Base-by-base conservation (phyloP, 768 basidiomycete species). In the Suillus brevipes region DNA sequence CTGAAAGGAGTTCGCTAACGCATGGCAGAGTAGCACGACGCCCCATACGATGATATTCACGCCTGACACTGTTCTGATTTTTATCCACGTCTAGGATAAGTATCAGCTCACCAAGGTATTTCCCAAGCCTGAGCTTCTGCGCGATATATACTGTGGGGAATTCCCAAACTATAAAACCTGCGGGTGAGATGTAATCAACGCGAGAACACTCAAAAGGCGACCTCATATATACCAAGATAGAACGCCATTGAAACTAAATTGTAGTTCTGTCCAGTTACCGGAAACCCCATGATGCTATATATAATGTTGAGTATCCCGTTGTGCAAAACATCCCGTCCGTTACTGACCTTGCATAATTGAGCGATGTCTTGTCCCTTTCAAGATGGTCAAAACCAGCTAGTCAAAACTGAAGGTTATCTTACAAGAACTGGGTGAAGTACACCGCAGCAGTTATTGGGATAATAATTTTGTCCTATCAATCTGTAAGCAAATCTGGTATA, bases 211-310 rank as follows among this genome's bases (percentile, higher is more conserved):
- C 34, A 20, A 53, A 43, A 63, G 42, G 18, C 14, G 61, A 49
- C 10, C 9, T 70, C 36, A 31, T 36, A 43, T 70, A 60, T 67
- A 82, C 86, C 87, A 43, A 86, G 73, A 70, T 87, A 87, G 74
- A 89, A 87, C 2, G 86, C 83, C 64, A 86, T 73, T 1, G 86
- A 86, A 10, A 87, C 83, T 10, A 88, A 76, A 69, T 87, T 88
- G 70, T 87, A 88, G 52, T 83, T 74, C 84, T 87, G 66, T 37
- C 69, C 62, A 31, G 59, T 61, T 38, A 68, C 56, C 12, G 66
- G 58, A 20, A 67, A 60, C 2, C 75, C 73, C 79, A 80, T 79
- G 63, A 80, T 77, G 40, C 77, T 77, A 34, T 16, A 38, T 13
- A 36, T 25, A 28, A 12, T 28, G 37, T 50, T 61, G 31, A 66